Base-by-base conservation (phyloP, 139 green algal genomes). In the Tetradesmus obliquus region DNA sequence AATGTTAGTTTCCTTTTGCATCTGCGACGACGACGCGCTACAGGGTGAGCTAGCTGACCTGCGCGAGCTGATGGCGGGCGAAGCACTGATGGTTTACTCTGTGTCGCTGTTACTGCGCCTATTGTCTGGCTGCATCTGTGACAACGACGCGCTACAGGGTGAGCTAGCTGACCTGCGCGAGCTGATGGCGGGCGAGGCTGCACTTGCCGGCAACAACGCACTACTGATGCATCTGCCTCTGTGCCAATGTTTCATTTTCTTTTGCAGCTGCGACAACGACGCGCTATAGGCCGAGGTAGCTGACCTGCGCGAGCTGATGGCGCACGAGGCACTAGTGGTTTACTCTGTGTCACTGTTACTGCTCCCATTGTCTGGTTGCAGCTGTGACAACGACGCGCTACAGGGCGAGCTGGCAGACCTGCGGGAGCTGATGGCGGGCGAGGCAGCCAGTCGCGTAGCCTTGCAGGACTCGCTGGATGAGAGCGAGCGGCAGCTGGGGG, bases 401-500 rank as follows among this genome's bases (percentile, higher is more conserved):
- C 19, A 58, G 10, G 85, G 89, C 3, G 90, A 95, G 89, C 79
- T 95, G 45, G 81, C 79, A 0, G 88, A 90, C 69, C 54, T 91
- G 24, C 84, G 90, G 51, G 93, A 95, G 81, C 88, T 94, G 60
- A 90, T 96, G 19, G 69, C 92, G 62, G 93, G 95, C 83, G 95
- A 97, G 91, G 91, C 96, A 66, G 93, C 94, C 62, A 90, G 95
- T 15, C 88, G 96, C 72, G 95, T 96, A n/a, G 79, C 32, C 45
- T 84, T 94, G 19, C 91, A 95, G 81, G 90, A 91, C 15, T 7
- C 91, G 17, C 81, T 92, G n/a, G 92, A 94, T 51, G 72, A 72
- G 24, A 66, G 91, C 53, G 84, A 88, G 55, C 19, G 80, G 6
- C 85, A 92, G 74, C 90, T 86, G 82, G 89, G 17, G 3, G 81